These are phyloP conservation scores for Aspergillus sp. DNA, from an alignment of 2,329 filamentous ascomycete species.

Conservation along the genomic window DNA sequence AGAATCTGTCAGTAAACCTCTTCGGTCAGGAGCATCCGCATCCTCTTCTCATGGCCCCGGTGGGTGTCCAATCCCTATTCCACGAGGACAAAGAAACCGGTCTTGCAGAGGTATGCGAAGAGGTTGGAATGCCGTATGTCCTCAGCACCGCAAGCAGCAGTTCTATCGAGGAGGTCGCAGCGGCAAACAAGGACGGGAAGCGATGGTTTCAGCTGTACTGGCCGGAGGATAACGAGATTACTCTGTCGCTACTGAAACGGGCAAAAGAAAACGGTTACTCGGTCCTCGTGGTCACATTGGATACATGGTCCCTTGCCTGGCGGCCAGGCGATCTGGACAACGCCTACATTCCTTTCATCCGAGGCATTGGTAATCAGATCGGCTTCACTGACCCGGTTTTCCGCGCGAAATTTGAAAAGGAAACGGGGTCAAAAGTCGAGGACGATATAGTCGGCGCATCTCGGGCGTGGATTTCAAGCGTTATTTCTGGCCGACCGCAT, in stretches of 20 bases:
- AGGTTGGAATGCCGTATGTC: constrained; percentile 55
- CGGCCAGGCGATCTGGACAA: constrained; percentile 58
- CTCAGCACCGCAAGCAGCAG: constrained; percentile 56
- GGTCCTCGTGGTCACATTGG: constrained; percentile 62
- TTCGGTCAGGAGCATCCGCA: constrained; percentile 42
- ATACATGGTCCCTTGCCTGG: constrained; percentile 60
- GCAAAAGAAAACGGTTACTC: constrained; percentile 55
- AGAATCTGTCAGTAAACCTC: constrained; percentile 44
- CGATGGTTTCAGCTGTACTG: constrained; percentile 71
- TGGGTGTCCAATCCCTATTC: constrained; percentile 61
- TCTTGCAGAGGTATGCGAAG: constrained; percentile 52
- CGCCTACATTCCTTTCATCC: constrained; percentile 46
- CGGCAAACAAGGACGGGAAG: constrained; percentile 47
- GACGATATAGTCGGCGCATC: constrained; percentile 43
- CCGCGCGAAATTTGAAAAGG: constrained; percentile 45
- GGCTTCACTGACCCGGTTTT: constrained; percentile 62
- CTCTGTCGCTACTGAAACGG: constrained; percentile 51
- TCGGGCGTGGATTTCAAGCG: constrained; percentile 43
- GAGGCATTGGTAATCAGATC: constrained; percentile 49
- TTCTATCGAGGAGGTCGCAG: constrained; percentile 57
- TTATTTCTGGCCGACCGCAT: constrained; percentile 46
- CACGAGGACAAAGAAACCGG: constrained; percentile 57
- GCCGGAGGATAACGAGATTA: constrained; percentile 58
- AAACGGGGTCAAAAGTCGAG: constrained; percentile 37
- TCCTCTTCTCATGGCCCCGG: constrained; percentile 55